Conservation (phyloP, 768 basidiomycete genomes). For the Hygrocybe punicea region DNA sequence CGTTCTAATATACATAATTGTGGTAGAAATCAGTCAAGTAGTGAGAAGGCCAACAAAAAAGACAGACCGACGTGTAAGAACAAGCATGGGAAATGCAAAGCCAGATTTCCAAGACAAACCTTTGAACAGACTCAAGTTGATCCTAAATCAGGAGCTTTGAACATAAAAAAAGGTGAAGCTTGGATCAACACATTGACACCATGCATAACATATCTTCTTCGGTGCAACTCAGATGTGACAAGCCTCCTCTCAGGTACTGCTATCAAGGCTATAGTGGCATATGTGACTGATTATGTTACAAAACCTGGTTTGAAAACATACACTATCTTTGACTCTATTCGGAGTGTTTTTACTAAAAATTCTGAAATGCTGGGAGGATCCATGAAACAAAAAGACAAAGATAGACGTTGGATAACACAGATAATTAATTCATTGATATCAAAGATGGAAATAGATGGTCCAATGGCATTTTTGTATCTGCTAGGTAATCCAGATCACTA, state of each 20-base stretch:
- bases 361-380: constrained; percentile 4
- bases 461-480: background rate
- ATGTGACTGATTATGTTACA: constrained; percentile 31
- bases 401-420: background rate
- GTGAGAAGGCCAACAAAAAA: background rate
- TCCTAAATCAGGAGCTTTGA: constrained; percentile 5
- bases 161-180: constrained; percentile 22
- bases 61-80: constrained; percentile 10
- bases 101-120: constrained; percentile 22
- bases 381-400: background rate
- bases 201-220: constrained; percentile 8
- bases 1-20: constrained; percentile 21
- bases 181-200: constrained; percentile 28
- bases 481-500: constrained; percentile 1
- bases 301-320: constrained; percentile 25
- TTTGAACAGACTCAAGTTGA: constrained; percentile 19
- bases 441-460: constrained; percentile 3
- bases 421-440: background rate
- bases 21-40: background rate
- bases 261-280: constrained; percentile 23
- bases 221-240: constrained; percentile 14
- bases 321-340: constrained; percentile 22
- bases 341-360: background rate
- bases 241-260: constrained; percentile 25
- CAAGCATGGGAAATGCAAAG: constrained; percentile 14